Conservation (phyloP, 2,329 filamentous ascomycete genomes). For the Nemania sp. region DNA sequence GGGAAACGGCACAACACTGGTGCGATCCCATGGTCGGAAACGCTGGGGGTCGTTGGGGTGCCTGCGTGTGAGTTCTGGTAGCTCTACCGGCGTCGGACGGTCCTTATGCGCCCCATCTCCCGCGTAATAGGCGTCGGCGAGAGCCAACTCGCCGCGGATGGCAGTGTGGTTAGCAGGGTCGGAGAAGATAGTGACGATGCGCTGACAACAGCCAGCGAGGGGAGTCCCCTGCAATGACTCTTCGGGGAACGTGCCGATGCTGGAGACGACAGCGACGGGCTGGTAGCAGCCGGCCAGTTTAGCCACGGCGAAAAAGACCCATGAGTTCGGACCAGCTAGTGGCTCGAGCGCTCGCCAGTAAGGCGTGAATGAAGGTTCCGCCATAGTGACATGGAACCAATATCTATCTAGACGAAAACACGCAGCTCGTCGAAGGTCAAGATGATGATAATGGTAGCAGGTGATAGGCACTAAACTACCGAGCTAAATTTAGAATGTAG, state of each 20-base stretch:
- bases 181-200: constrained; percentile 41
- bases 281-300: constrained; percentile 31
- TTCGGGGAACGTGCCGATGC: constrained; percentile 23
- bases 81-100: background rate
- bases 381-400: background rate
- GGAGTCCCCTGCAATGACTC: constrained; percentile 35
- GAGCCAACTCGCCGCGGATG: constrained; percentile 37
- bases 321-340: constrained; percentile 36
- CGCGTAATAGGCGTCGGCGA: constrained; percentile 35
- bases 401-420: background rate
- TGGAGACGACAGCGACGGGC: constrained; percentile 39
- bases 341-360: constrained; percentile 33
- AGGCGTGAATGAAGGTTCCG: constrained; percentile 24
- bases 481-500: background rate
- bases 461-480: background rate
- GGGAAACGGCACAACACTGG: constrained; percentile 35
- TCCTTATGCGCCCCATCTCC: constrained; percentile 1
- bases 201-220: constrained; percentile 38
- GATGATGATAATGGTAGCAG: background rate
- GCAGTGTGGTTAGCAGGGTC: constrained; percentile 38
- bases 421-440: background rate
- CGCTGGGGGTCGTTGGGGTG: background rate
- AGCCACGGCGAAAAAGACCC: constrained; percentile 39
- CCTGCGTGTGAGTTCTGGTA: constrained; percentile 15
- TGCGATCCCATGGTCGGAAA: constrained; percentile 38